Evolutionary conservation across 768 basidiomycete genomes (phyloP), one percentile per base, ranked within the genome.

Genomic region (Lactarius hatsudake): DNA sequence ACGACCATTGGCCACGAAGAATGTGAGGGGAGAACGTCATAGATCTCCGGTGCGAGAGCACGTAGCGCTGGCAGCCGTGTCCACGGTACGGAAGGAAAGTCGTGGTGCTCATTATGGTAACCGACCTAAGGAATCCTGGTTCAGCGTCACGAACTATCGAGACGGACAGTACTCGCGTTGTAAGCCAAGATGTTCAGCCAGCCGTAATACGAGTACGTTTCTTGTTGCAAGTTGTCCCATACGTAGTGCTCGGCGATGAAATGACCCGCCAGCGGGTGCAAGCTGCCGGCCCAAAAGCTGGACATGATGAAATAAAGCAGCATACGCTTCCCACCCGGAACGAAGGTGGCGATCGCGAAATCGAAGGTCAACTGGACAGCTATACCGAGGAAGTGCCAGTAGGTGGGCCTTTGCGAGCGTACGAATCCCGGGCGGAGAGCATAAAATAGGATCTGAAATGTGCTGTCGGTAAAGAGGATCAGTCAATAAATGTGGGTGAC

Each of bases 51-150:
- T 8, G 95, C 96, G 34, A 97, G 82, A 2, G 83, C 82, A 36
- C 88, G 87, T 26, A 99, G 86, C 6, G 85, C 84, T 2, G 95
- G 93, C 0, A 98, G 83, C 28, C 91, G 87, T 20, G 96, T 98
- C 97, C 97, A 99, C 1, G 97, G 85, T 1, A 99, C 78, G 15
- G 94, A 94, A 9, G 97, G 96, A 78, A 99, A 98, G 78, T 99
- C 97, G 78, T 99, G 97, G 78, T 99, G 97, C 74, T 98, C 97
- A 77, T 99, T 98, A 76, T 99, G 97, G 75, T 98, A 98, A 45
- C 97, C 97, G 71, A 98, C 93, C 93, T 94, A 70, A 23, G 63
- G 17, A 15, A 42, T 54, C 30, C 34, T 64, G 56, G 15, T 72
- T 56, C 65, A 63, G 68, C 48, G 18, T 38, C 53, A 55, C 45